Base-by-base conservation (phyloP, 2,329 filamentous ascomycete species). In the Sphaceloma murrayae region DNA sequence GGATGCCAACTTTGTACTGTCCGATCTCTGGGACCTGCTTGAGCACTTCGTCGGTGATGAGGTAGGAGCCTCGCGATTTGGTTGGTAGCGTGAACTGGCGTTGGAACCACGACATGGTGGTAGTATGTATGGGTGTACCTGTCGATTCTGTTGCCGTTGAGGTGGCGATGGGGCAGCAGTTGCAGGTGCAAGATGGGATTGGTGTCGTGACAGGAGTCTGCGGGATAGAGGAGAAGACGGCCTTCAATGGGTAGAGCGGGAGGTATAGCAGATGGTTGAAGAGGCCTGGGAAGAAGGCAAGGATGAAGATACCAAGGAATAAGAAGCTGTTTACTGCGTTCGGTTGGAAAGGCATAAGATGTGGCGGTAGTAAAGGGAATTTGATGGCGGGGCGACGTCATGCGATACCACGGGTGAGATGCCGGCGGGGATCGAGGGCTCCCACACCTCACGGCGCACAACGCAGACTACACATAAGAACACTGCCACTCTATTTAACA, bases 1-100 rank as follows among this genome's bases (percentile, higher is more conserved):
- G 68, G 49, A 94, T 66, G 33, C 87, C 87, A 54, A 91, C 77
- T 62, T 89, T 89, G 74, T 94, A 94, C 52, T 76, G 62, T 48
- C 72, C 71, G 52, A 96, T 75, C 65, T 95, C 87, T 3, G 89
- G 88, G 1, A 96, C 67, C 48, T 78, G 69, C 39, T 71, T 68
- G 18, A 77, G 54, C 46, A 96, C 74, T 43, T 80, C 70, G 61
- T 88, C 78, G 40, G 89, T 95, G 56, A 96, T 74, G 48, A 96
- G 82, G 67, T 95, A 95, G 43, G 79, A 85, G 61, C 91, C 91
- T 49, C 88, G 80, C 33, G 79, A 76, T 59, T 77, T 75, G 14
- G 84, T 60, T 40, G 86, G 85, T 10, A 96, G 79, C 1, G 78
- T 77, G 66, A 96, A 79, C 40, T 80, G 75, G 63, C 91, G 94